Base-by-base conservation (phyloP, 2,329 filamentous ascomycete species). In the Fusarium tuaranense region DNA sequence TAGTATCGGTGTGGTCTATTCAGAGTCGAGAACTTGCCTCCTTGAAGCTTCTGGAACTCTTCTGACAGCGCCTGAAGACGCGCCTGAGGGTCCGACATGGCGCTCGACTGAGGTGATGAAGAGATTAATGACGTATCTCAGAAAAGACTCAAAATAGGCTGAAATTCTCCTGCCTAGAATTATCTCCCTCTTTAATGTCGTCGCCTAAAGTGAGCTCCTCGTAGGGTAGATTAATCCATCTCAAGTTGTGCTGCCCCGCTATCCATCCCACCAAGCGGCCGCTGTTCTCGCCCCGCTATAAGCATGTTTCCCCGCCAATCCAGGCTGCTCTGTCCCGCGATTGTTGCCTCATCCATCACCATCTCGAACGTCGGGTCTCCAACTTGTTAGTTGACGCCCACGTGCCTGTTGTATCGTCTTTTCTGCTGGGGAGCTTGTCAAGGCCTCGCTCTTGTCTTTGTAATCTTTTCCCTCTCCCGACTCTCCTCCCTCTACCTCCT, bases 11-110 rank as follows among this genome's bases (percentile, higher is more conserved):
- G n/a, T 46, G 8, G 44, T 46, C 44, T 46, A 25, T 2, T 46
- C 20, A 25, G 44, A 1, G 39, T 12, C 20, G 39, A 64, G 36
- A 63, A 78, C 84, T 72, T 82, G 94, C 95, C 95, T 84, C 92
- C 91, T 84, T 98, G 95, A 32, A 98, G 87, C 81, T 93, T 92
- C 81, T 95, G 93, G 82, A 93, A 98, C 75, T 97, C 93, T 63
- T 98, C 95, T 0, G 95, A 95, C 51, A 98, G 90, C 63, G 88
- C 86, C 85, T 98, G 95, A 30, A 98, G 88, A 80, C 90, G 90
- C 71, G 92, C 93, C 82, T 97, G 94, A 73, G 89, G 84, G 72
- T 94, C 92, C 67, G 92, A 89, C 92, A 95, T 95, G 72, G 65
- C 20, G 65, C 4, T 34, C 39, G 27, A 34, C 30, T 27, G 39